A percentile compares a stretch with the other conserved stretches of the same genome.
These are phyloP conservation scores for Camellia oleifera DNA, from an alignment of 179 eudicot species.

Conservation along the genomic window DNA sequence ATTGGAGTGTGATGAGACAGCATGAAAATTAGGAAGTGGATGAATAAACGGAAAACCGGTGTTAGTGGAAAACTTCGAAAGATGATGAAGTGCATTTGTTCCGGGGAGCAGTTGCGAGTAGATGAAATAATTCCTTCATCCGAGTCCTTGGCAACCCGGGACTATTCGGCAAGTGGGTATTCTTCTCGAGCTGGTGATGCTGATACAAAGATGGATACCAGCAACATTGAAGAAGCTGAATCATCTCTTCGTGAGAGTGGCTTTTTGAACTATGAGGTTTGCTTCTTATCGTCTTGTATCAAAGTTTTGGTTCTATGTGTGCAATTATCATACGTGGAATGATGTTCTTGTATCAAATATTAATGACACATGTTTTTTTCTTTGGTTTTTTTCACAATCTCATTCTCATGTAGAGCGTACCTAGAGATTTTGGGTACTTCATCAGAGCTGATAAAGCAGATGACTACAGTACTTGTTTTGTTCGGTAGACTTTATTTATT, in stretches of 20 bases:
- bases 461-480: no score
- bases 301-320: background rate
- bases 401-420: background rate
- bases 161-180: conserved; percentile 66
- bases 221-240: conserved; percentile 89
- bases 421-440: no score
- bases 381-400: background rate
- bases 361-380: background rate
- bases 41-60: conserved; percentile 22
- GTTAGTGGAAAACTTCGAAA: conserved; percentile 38
- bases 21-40: conserved; percentile 50
- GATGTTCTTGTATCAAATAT: background rate
- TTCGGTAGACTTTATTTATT: no score
- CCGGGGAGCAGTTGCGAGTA: conserved; percentile 56
- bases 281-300: conserved; percentile 13
- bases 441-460: no score
- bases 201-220: conserved; percentile 39
- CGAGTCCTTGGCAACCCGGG: conserved; percentile 81
- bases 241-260: conserved; percentile 92
- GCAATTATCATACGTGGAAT: background rate
- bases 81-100: conserved; percentile 87
- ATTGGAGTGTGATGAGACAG: conserved; percentile 27
- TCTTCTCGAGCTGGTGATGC: conserved; percentile 54
- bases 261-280: conserved; percentile 81
- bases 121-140: conserved; percentile 59